Evolutionary conservation across 179 eudicot genomes (phyloP), one percentile per base, ranked within the genome.

Genomic region (Beta macrorhiza): DNA sequence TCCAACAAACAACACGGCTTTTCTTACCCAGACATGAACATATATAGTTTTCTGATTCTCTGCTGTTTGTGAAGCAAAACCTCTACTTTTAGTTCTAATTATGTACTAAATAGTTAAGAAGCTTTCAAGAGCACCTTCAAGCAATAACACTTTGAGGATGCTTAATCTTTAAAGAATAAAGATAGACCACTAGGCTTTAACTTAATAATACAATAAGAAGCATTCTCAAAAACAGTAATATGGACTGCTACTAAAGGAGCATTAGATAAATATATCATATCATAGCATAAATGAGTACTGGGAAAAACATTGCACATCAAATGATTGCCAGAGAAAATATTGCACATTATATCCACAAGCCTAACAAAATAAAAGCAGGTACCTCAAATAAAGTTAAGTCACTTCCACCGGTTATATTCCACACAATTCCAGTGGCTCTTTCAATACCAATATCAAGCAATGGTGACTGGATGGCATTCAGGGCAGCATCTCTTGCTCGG

Each of bases 401-500:
- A 79, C 79, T 93, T 72, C 98, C 98, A 79, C 98, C 98, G 78
- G 98, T 95, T 72, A 95, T 93, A 82, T 93, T 95, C 98, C 98
- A 95, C 71, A 95, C 98, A 86, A 95, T 95, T 81, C 98, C 98
- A 69, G 98, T 95, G 76, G 98, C 98, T 86, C 98, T 90, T 87
- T 95, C 98, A 58, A 95, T 95, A 51, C 98, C 98, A 80, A 95
- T 90, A 89, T 95, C 98, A 53, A 95, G 87, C 75, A 95, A 87
- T 63, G 98, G 98, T 61, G 98, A 95, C 84, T 93, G 98, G 80
- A 95, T 88, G 49, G 98, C 98, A 87, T 93, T 95, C 20, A 95
- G 86, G 74, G 98, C 98, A 89, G 98, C 98, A 89, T 95, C 98
- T 87, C 98, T 92, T 63, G 98, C 98, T 85, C 98, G 89, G 55